A percentile compares a stretch with the other conserved stretches of the same genome.
These are phyloP conservation scores for Pogostemon cablin DNA, from an alignment of 257 asterid genomes.

Conservation along the genomic window DNA sequence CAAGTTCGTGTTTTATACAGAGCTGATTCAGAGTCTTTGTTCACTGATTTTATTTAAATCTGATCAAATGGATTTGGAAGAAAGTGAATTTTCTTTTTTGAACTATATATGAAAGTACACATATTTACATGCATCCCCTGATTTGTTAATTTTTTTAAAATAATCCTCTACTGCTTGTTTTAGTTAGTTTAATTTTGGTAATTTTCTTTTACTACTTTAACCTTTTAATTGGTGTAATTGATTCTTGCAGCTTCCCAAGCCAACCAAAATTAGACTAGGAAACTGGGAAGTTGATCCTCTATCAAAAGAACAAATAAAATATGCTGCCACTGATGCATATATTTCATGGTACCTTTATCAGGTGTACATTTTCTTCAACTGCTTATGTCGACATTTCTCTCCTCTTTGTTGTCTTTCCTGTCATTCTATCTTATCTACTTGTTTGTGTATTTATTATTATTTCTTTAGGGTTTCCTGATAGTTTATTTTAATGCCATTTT, in stretches of 20 bases:
- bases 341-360: conserved; percentile 81
- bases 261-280: conserved; percentile 68
- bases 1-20: neutral
- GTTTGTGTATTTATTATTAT: neutral
- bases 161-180: conserved; percentile 24
- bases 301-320: conserved; percentile 63
- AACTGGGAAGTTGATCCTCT: conserved; percentile 84
- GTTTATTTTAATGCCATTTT: neutral
- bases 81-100: conserved; percentile 22
- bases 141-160: neutral
- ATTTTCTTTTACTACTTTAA: conserved; percentile 7
- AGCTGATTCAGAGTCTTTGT: conserved; percentile 14
- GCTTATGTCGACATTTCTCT: conserved; percentile 15
- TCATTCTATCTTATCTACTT: neutral
- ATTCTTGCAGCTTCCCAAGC: conserved; percentile 81
- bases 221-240: conserved; percentile 30
- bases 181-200: neutral
- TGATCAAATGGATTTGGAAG: conserved; percentile 11
- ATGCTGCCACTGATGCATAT: conserved; percentile 95
- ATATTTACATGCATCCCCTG: conserved; percentile 4
- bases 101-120: neutral
- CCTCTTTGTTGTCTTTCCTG: neutral
- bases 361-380: conserved; percentile 44
- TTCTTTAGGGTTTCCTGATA: neutral
- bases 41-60: conserved; percentile 19